These are phyloP conservation scores for Rhinocladiella similis DNA, from an alignment of 2,329 filamentous ascomycete genomes.

Conservation along the genomic window DNA sequence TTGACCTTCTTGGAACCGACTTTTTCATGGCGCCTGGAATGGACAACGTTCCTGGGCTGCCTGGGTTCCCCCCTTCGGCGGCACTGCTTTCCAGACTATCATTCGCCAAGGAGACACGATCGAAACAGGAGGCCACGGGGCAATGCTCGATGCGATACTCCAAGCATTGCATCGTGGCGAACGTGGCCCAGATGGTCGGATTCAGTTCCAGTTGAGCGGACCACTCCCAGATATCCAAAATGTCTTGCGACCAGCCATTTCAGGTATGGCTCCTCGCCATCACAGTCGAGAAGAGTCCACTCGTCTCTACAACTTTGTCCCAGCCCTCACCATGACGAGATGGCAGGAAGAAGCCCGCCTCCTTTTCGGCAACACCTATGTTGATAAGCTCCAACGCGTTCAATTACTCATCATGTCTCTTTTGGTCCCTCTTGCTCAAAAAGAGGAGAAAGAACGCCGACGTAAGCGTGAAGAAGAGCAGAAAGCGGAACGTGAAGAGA, in stretches of 20 bases:
- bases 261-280: conserved; percentile 52
- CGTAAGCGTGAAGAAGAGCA: conserved; percentile 58
- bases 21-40: conserved; percentile 15
- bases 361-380: conserved; percentile 69
- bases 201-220: conserved; percentile 51
- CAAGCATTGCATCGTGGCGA: conserved; percentile 53
- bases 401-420: conserved; percentile 68
- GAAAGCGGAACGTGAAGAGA: conserved; percentile 62
- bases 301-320: conserved; percentile 74
- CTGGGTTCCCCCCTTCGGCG: conserved; percentile 14
- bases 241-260: conserved; percentile 41
- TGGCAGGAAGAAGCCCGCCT: conserved; percentile 91
- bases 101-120: conserved; percentile 10
- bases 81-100: conserved; percentile 15
- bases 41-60: conserved; percentile 5
- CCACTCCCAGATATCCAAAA: conserved; percentile 23
- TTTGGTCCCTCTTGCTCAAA: conserved; percentile 80
- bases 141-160: conserved; percentile 52
- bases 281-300: conserved; percentile 50
- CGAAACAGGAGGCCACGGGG: conserved; percentile 33
- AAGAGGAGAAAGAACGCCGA: conserved; percentile 72
- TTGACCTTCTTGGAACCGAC: conserved; percentile 36
- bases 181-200: conserved; percentile 49
- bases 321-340: conserved; percentile 69
- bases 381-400: conserved; percentile 70